phyloP scores from a whole-genome alignment of 1,284 basidiomycete species.

The Ceratorhiza oryzae-sativae region DNA sequence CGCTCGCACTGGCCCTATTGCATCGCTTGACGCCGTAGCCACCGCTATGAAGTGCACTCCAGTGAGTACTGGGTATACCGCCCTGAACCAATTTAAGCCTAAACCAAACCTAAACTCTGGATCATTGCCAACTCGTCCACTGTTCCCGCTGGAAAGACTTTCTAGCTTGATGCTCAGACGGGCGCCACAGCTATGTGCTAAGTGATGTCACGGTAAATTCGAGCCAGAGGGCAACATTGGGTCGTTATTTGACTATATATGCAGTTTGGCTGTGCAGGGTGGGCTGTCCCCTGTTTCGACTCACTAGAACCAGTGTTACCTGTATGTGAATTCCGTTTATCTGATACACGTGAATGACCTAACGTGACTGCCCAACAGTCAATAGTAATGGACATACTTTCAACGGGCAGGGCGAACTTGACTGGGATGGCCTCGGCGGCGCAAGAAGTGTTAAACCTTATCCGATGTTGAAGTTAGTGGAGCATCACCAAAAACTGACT shows the following conservation, averaged over 20 bases:
- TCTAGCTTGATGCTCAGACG: constrained; percentile 53
- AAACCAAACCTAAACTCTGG: not conserved
- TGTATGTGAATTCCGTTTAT: not conserved
- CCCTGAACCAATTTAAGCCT: not conserved
- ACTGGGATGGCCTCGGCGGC: constrained; percentile 60
- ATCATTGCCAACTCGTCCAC: constrained; percentile 42
- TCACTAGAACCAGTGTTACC: constrained; percentile 35
- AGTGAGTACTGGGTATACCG: not conserved
- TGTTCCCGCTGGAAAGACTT: constrained; percentile 53
- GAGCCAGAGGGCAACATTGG: not conserved
- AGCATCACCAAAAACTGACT: not conserved
- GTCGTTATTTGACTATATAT: constrained; percentile 1
- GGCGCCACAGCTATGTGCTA: constrained; percentile 60
- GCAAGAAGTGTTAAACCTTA: constrained; percentile 56
- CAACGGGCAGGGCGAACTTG: constrained; percentile 57
- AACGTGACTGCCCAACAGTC: constrained; percentile 49
- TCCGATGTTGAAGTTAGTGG: constrained; percentile 50
- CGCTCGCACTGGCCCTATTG: constrained; percentile 42
- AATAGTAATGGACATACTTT: constrained; percentile 59
- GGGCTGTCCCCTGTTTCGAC: constrained; percentile 57
- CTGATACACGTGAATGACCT: not conserved
- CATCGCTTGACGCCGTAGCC: constrained; percentile 36
- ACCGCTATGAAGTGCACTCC: constrained; percentile 37
- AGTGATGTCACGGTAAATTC: constrained; percentile 52
- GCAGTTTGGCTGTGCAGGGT: constrained; percentile 53